Base-by-base conservation (phyloP, 495 filamentous ascomycete genomes). In the Tuber brumale region DNA sequence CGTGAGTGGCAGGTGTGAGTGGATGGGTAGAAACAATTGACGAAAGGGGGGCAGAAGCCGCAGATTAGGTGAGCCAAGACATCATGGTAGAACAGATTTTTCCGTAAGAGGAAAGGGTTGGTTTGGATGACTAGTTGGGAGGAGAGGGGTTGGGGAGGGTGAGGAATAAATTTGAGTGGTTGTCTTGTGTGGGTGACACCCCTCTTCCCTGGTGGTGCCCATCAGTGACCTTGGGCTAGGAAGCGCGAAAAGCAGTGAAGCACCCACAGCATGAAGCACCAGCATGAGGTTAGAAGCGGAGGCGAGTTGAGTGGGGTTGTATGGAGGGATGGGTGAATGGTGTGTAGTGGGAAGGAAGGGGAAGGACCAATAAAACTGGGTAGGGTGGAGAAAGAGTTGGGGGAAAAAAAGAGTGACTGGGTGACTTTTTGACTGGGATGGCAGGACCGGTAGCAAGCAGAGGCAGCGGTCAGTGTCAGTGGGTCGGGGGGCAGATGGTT, bases 391-490 rank as follows among this genome's bases (percentile, higher is more conserved):
- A 35, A 9, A 18, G 57, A 66, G 57, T 10, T 3, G 57, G 21
- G 57, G 57, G 27, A 3, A 23, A 57, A 66, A 35, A 31, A 35
- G 9, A 9, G 57, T 66, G 57, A 66, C 57, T 66, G 57, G 57
- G 57, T 66, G 57, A 66, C 57, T 66, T 66, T 66, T 66, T 66
- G 57, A 7, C 57, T 66, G 14, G 27, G 31, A 31, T 66, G 57
- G 57, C 12, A 66, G 57, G 2, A 39, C 37, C 37, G 37, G 37
- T 31, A 18, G 57, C 27, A 66, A 66, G 57, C 57, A 66, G 57
- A 66, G 10, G 57, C 57, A 66, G 57, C 57, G 57, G 57, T 66
- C 57, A 31, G 57, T 66, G 57, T 66, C n/a, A 66, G 57, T 66
- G 57, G 57, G 51, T 57, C 51, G 51, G 51, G 5, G 51, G 51